phyloP scores from a whole-genome alignment of 2,329 filamentous ascomycete species.

The Sclerotinia sclerotiorum region DNA sequence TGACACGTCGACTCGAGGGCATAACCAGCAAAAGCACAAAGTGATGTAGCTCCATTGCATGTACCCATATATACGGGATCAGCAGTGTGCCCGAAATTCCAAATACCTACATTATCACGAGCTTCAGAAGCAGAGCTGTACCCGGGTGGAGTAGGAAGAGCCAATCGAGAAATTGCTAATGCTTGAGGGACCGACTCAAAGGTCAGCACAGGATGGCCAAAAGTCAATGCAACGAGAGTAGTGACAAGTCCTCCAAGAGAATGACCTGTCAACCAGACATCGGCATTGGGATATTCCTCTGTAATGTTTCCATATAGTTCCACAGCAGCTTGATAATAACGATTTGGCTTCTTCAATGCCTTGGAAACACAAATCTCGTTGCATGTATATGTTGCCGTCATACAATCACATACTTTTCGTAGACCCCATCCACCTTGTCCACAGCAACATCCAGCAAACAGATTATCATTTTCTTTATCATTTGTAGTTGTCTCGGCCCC shows the following conservation, averaged over 20 bases:
- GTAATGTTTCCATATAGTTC: conserved; percentile 92
- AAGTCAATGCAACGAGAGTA: conserved; percentile 81
- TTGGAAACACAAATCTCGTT: conserved; percentile 83
- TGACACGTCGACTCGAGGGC: conserved; percentile 87
- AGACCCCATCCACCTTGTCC: conserved; percentile 85
- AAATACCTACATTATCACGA: conserved; percentile 69
- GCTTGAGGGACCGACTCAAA: conserved; percentile 91
- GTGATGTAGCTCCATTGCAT: conserved; percentile 82
- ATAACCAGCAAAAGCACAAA: conserved; percentile 83
- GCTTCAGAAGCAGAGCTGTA: conserved; percentile 52
- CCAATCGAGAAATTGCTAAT: conserved; percentile 77
- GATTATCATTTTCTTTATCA: conserved; percentile 93
- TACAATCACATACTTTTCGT: conserved; percentile 85
- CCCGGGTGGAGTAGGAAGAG: conserved; percentile 78
- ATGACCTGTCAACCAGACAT: conserved; percentile 86
- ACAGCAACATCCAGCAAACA: conserved; percentile 96
- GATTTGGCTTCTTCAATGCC: conserved; percentile 74
- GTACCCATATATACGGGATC: conserved; percentile 91
- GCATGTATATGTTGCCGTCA: conserved; percentile 75
- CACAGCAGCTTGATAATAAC: conserved; percentile 83
- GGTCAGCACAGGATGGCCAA: conserved; percentile 80
- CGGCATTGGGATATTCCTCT: conserved; percentile 75
- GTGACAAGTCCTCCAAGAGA: conserved; percentile 88
- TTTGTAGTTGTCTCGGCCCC: conserved; percentile 93
- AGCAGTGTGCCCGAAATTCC: conserved; percentile 89